Conservation (phyloP, 148 eudicot species). For the Rhododendron henanense region DNA sequence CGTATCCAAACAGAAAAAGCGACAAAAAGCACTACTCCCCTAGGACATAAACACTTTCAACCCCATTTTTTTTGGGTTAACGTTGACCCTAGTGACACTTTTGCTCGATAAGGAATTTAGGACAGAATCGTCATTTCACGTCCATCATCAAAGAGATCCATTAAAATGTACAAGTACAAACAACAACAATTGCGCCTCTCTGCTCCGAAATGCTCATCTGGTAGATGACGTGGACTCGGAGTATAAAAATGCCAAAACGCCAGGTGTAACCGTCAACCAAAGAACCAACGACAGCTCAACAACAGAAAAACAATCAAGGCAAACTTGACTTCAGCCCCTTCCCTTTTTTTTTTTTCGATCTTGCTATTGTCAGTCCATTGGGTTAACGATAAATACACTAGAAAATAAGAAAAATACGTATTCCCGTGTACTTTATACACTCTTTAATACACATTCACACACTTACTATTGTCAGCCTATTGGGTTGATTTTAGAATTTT, state of each 20-base stretch:
- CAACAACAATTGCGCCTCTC: not conserved
- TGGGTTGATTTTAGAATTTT: no score
- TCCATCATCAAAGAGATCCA: not conserved
- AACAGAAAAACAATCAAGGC: not conserved
- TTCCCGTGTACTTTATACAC: no score
- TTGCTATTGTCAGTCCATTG: no score
- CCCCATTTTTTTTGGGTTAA: not conserved
- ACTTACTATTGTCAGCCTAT: no score
- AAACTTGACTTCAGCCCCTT: not conserved
- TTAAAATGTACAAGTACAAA: not conserved
- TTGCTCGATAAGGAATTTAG: not conserved
- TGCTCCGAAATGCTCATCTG: slow-evolving; percentile 11
- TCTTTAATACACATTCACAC: no score
- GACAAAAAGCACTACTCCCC: slow-evolving; percentile 4
- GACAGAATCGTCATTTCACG: slow-evolving; percentile 9
- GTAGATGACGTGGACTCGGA: slow-evolving; percentile 23
- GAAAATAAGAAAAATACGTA: no score
- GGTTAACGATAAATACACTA: no score
- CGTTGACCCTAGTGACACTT: slow-evolving; percentile 22
- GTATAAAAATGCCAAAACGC: not conserved
- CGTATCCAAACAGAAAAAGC: slow-evolving; percentile 1
- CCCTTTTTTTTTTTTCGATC: no score
- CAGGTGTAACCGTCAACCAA: slow-evolving; percentile 26
- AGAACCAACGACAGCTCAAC: slow-evolving; percentile 9
- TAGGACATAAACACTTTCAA: not conserved